Evolutionary conservation across 768 basidiomycete species (phyloP).

Genomic region (Pholiota microspora): DNA sequence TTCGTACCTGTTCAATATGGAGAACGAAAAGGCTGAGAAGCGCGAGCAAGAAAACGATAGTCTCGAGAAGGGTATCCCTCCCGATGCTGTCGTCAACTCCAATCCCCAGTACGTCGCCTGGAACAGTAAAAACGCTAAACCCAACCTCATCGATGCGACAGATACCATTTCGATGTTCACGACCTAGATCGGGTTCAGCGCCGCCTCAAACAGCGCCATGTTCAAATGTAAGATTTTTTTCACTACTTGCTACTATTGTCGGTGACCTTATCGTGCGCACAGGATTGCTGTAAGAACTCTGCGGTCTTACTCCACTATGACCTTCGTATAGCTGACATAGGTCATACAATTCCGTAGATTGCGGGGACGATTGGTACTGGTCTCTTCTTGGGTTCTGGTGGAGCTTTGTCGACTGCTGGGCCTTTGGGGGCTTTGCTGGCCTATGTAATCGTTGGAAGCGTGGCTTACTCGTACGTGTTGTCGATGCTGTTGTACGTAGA

Average conservation of each 20-base stretch:
- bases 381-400: conserved; percentile 70
- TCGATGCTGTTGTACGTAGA: background rate
- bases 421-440: conserved; percentile 67
- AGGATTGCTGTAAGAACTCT: conserved; percentile 59
- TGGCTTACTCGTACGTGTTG: conserved; percentile 55
- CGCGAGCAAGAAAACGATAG: conserved; percentile 13
- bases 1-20: conserved; percentile 17
- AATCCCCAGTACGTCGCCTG: conserved; percentile 19
- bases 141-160: conserved; percentile 6
- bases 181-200: conserved; percentile 73
- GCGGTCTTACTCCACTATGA: background rate
- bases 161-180: conserved; percentile 53
- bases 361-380: conserved; percentile 78
- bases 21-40: conserved; percentile 16
- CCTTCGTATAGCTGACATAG: background rate
- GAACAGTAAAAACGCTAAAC: background rate
- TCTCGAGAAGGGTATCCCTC: conserved; percentile 20
- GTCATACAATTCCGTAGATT: conserved; percentile 36
- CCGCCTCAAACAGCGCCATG: conserved; percentile 72
- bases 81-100: conserved; percentile 8
- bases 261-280: background rate
- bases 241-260: background rate
- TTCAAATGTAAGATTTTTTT: conserved; percentile 58
- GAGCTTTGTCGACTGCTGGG: conserved; percentile 56
- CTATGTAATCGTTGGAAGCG: conserved; percentile 61